Conservation (phyloP, 78 protist genomes). For the Chrysochromulina parva region DNA sequence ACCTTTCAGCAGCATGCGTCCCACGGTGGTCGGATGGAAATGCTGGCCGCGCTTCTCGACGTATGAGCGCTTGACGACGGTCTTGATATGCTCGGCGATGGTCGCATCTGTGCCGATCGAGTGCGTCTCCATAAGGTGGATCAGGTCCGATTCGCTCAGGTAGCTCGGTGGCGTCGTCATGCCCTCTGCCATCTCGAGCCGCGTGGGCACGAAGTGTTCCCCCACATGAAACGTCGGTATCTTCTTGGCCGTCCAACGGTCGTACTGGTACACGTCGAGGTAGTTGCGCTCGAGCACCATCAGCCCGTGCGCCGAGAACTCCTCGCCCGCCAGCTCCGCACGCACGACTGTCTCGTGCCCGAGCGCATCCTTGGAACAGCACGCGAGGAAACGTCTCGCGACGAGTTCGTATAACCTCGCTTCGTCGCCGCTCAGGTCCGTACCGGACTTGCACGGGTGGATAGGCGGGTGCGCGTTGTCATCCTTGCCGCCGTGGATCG, state of each 20-base stretch:
- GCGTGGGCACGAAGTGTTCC: conserved; percentile 71
- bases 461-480: conserved; percentile 98
- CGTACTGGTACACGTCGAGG: not conserved
- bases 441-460: conserved; percentile 84
- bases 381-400: conserved; percentile 94
- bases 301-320: conserved; percentile 51
- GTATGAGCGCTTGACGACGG: conserved; percentile 82
- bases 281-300: not conserved
- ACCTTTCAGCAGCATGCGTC: conserved; percentile 84
- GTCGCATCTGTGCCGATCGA: conserved; percentile 96
- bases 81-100: conserved; percentile 95
- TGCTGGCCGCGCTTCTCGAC: conserved; percentile 41
- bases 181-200: conserved; percentile 66
- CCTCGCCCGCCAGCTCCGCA: conserved; percentile 73
- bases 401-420: conserved; percentile 84
- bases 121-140: conserved; percentile 91
- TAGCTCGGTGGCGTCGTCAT: conserved; percentile 59
- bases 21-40: conserved; percentile 80
- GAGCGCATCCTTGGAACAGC: conserved; percentile 87
- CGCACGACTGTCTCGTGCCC: conserved; percentile 83
- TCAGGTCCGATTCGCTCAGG: conserved; percentile 92
- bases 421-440: conserved; percentile 7
- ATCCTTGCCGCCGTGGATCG: conserved; percentile 79
- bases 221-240: conserved; percentile 81
- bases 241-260: conserved; percentile 70